Evolutionary conservation across 169 alveolate species (phyloP).

Genomic region (Hepatocystis sp.): DNA sequence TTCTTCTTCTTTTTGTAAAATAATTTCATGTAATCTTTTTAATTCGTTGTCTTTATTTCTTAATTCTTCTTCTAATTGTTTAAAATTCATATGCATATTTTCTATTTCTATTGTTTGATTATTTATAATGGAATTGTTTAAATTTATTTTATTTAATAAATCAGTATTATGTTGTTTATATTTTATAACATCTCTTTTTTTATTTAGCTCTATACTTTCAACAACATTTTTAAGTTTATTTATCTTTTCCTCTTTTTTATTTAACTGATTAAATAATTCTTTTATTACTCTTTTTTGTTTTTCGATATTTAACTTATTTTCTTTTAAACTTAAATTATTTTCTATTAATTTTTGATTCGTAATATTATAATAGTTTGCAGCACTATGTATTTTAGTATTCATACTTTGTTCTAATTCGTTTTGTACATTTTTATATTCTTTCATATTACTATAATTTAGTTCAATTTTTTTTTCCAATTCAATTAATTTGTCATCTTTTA

Average conservation of each 20-base stretch:
- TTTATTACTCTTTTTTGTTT: conserved; percentile 68
- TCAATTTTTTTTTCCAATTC: conserved; percentile 60
- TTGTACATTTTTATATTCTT: conserved; percentile 26
- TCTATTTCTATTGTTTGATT: conserved; percentile 67
- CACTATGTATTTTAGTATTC: conserved; percentile 46
- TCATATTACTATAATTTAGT: conserved; percentile 25
- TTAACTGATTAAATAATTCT: conserved; percentile 45
- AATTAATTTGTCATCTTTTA: conserved; percentile 49
- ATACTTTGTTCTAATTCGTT: conserved; percentile 27
- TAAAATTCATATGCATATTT: conserved; percentile 74
- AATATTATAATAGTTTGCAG: conserved; percentile 15
- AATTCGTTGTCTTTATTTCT: conserved; percentile 64
- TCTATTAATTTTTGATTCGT: conserved; percentile 39
- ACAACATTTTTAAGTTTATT: conserved; percentile 26
- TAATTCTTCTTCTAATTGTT: conserved; percentile 69
- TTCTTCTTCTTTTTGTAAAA: conserved; percentile 64
- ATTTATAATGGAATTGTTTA: conserved; percentile 57
- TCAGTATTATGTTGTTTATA: conserved; percentile 65
- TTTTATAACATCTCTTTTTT: conserved; percentile 49
- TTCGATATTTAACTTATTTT: conserved; percentile 49
- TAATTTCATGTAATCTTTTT: conserved; percentile 34
- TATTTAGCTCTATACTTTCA: conserved; percentile 57
- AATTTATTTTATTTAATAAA: conserved; percentile 31
- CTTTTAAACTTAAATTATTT: conserved; percentile 32
- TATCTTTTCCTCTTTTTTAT: conserved; percentile 51